Evolutionary conservation across 2,329 filamentous ascomycete genomes (phyloP).

Genomic region (Aspergillus oerlinghausenensis): DNA sequence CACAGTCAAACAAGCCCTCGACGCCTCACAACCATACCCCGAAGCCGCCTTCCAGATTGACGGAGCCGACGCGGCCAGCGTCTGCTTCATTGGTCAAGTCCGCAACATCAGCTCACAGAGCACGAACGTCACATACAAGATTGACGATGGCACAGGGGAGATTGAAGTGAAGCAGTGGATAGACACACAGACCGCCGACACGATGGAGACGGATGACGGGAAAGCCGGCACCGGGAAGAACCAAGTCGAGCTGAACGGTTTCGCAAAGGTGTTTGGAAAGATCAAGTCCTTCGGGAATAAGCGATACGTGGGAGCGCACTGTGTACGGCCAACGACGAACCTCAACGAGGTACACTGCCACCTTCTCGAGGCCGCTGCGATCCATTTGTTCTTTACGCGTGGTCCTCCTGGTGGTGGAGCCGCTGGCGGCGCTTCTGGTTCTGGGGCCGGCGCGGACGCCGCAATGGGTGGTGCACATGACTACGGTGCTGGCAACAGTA

Average conservation of each 20-base stretch:
- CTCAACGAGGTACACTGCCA: conserved; percentile 94
- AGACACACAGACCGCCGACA: conserved; percentile 42
- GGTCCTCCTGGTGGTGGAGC: conserved; percentile 52
- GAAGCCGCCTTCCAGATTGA: conserved; percentile 81
- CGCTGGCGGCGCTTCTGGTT: conserved; percentile 43
- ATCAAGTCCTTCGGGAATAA: conserved; percentile 82
- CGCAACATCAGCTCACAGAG: conserved; percentile 79
- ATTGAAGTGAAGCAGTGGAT: conserved; percentile 65
- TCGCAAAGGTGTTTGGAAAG: conserved; percentile 80
- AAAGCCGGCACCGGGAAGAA: conserved; percentile 45
- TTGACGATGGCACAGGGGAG: conserved; percentile 91
- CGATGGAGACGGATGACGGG: conserved; percentile 41
- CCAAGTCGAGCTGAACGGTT: conserved; percentile 66
- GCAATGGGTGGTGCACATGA: conserved; percentile 33
- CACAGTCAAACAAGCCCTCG: conserved; percentile 90
- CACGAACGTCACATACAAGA: conserved; percentile 85
- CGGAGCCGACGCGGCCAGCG: conserved; percentile 64
- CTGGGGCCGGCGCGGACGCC: conserved; percentile 21
- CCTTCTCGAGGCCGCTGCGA: conserved; percentile 80
- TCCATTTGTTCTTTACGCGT: conserved; percentile 77
- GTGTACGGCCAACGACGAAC: conserved; percentile 74
- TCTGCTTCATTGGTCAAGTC: conserved; percentile 87
- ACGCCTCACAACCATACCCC: conserved; percentile 70
- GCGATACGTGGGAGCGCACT: conserved; percentile 72
- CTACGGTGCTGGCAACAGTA: conserved; percentile 22